These are phyloP conservation scores for Pecoramyces ruminantium DNA, from an alignment of 192 early-diverging fungal species.

Conservation along the genomic window DNA sequence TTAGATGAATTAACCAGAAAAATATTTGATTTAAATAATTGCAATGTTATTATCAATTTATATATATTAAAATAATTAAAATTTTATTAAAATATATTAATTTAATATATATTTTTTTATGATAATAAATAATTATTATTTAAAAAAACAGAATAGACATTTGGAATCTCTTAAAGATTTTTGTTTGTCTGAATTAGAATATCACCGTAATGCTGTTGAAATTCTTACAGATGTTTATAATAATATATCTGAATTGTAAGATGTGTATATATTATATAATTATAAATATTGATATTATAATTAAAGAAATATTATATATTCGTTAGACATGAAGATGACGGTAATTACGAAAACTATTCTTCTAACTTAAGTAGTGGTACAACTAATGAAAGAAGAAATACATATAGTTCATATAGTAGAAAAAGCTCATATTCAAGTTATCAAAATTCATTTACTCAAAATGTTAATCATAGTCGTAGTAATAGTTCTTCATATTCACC, in stretches of 20 bases:
- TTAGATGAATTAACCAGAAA: conserved; percentile 49
- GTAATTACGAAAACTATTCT: neutral
- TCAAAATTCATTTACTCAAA: too few species aligned
- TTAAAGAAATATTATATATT: too few species aligned
- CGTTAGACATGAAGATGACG: neutral
- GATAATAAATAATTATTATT: too few species aligned
- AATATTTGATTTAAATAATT: conserved; percentile 70
- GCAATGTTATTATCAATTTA: conserved; percentile 42
- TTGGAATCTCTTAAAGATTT: neutral
- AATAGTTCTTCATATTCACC: neutral
- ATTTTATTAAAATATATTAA: neutral
- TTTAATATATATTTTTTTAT: too few species aligned
- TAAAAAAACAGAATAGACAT: neutral
- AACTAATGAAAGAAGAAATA: neutral
- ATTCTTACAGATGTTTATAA: neutral
- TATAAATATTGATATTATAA: too few species aligned
- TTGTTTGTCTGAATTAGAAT: neutral
- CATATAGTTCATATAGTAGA: neutral
- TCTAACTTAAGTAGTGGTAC: neutral
- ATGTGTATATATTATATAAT: too few species aligned
- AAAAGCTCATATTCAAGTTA: neutral
- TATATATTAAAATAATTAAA: neutral
- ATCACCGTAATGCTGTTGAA: neutral
- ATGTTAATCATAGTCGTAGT: neutral
- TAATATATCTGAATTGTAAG: neutral